A percentile compares a stretch with the other conserved stretches of the same genome.
phyloP scores from a whole-genome alignment of 768 basidiomycete species.

The Cystobasidium onofrii region DNA sequence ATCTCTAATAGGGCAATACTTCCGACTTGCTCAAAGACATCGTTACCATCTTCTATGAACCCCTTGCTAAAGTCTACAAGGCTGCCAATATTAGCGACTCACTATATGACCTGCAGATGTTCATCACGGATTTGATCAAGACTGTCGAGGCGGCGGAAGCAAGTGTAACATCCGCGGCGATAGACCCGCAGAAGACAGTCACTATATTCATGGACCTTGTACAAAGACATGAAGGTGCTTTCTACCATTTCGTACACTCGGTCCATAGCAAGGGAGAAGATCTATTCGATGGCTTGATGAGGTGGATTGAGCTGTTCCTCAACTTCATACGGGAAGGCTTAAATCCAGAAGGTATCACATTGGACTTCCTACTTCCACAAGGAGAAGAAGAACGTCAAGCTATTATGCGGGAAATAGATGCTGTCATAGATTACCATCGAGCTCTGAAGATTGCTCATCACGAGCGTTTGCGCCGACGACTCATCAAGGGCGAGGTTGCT shows the following conservation, averaged over 20 bases:
- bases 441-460: slow-evolving; percentile 87
- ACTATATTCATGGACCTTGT: slow-evolving; percentile 89
- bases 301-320: slow-evolving; percentile 92
- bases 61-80: slow-evolving; percentile 90
- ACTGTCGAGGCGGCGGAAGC: slow-evolving; percentile 90
- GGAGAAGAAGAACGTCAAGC: slow-evolving; percentile 64
- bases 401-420: slow-evolving; percentile 78
- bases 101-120: slow-evolving; percentile 78
- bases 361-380: slow-evolving; percentile 84
- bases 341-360: slow-evolving; percentile 57
- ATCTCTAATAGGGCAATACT: slow-evolving; percentile 68
- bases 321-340: slow-evolving; percentile 82
- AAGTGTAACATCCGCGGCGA: slow-evolving; percentile 49
- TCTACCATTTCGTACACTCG: slow-evolving; percentile 96
- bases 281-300: slow-evolving; percentile 87
- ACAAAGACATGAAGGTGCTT: slow-evolving; percentile 84
- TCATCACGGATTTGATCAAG: slow-evolving; percentile 85
- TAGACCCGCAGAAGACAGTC: slow-evolving; percentile 75
- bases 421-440: slow-evolving; percentile 84
- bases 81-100: slow-evolving; percentile 96
- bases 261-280: slow-evolving; percentile 94
- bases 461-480: slow-evolving; percentile 76
- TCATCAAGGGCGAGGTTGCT: slow-evolving; percentile 54
- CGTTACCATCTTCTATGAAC: slow-evolving; percentile 95
- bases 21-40: slow-evolving; percentile 94